Percentiles rank a stretch among this genome's conserved stretches.
These are phyloP conservation scores for Alternaria burnsii DNA, from an alignment of 2,329 filamentous ascomycete genomes.

Conservation along the genomic window DNA sequence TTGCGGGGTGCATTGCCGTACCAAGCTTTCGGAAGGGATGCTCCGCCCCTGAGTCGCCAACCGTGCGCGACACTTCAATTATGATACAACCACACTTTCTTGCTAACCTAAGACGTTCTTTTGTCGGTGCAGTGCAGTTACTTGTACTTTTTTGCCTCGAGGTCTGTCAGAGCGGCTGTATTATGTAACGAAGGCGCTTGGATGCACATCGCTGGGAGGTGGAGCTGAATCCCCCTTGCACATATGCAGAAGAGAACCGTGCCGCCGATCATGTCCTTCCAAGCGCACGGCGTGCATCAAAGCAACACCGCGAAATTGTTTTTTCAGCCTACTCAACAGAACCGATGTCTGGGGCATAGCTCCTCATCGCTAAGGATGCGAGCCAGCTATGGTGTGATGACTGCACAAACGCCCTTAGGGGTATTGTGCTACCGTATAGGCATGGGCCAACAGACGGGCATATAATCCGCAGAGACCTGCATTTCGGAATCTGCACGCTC, in stretches of 20 bases:
- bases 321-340: background rate
- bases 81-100: background rate
- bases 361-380: background rate
- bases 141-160: background rate
- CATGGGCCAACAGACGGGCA: background rate
- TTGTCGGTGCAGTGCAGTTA: background rate
- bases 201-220: background rate
- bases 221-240: constrained; percentile 1
- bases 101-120: background rate
- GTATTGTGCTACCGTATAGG: background rate
- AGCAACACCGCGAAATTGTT: constrained; percentile 1
- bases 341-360: background rate
- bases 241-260: constrained; percentile 2
- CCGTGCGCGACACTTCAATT: background rate
- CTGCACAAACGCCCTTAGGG: background rate
- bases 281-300: background rate
- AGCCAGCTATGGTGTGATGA: constrained; percentile 1
- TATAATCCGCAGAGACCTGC: constrained; percentile 6
- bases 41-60: background rate
- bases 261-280: constrained; percentile 7
- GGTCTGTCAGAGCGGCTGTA: background rate
- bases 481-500: background rate
- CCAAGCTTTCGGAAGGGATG: constrained; percentile 4
- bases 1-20: background rate
- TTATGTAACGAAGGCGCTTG: constrained; percentile 2